Percentiles rank a stretch among this genome's conserved stretches.
These are phyloP conservation scores for Moesziomyces sp. DNA, from an alignment of 1,284 basidiomycete species.

Conservation along the genomic window DNA sequence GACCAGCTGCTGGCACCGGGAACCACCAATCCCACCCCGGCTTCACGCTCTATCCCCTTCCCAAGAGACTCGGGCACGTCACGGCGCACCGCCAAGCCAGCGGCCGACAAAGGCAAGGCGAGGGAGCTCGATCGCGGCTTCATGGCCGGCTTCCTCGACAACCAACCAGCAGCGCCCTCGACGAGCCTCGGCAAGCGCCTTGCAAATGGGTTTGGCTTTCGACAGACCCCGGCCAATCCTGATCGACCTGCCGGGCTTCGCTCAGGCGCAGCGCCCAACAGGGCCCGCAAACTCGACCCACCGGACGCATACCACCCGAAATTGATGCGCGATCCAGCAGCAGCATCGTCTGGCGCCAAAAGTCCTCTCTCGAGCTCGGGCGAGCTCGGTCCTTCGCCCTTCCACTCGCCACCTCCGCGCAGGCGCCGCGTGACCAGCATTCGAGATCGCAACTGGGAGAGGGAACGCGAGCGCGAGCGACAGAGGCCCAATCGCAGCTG, in stretches of 20 bases:
- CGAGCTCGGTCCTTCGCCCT: conserved; percentile 31
- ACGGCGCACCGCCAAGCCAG: conserved; percentile 9
- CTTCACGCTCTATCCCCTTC: conserved; percentile 33
- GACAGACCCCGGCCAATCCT: conserved; percentile 12
- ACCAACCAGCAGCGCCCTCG: conserved; percentile 13
- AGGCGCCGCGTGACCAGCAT: conserved; percentile 44
- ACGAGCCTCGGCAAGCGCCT: conserved; percentile 37
- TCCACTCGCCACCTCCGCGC: conserved; percentile 27
- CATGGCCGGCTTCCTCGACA: conserved; percentile 25
- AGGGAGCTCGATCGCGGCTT: conserved; percentile 20
- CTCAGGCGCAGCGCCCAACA: neutral
- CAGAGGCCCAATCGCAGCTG: conserved; percentile 40
- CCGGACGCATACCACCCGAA: conserved; percentile 15
- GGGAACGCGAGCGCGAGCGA: conserved; percentile 37
- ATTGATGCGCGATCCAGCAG: conserved; percentile 4
- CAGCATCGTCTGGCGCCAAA: conserved; percentile 1
- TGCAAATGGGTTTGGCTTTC: conserved; percentile 34
- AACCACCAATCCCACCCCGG: conserved; percentile 3
- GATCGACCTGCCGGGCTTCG: conserved; percentile 6
- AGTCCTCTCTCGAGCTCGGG: conserved; percentile 6
- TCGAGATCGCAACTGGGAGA: conserved; percentile 39
- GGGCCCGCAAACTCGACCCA: conserved; percentile 10
- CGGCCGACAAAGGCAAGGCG: conserved; percentile 31
- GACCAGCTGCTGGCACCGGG: conserved; percentile 26
- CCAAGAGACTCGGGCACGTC: conserved; percentile 16